Percentiles rank a stretch among this genome's conserved stretches.
phyloP scores from a whole-genome alignment of 495 filamentous ascomycete species.

The Saxispiralis lemnorum region DNA sequence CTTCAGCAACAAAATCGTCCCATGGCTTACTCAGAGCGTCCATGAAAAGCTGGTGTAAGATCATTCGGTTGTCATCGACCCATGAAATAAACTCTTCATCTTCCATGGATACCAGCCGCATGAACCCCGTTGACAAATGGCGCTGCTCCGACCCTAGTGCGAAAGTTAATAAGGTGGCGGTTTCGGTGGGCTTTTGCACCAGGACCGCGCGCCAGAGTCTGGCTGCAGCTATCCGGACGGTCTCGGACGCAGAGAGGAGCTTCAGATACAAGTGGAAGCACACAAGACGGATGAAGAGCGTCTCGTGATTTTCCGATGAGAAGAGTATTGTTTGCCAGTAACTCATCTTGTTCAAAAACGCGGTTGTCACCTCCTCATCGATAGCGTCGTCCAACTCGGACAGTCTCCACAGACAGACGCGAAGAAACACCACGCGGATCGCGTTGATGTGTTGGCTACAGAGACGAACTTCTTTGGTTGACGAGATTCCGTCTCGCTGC shows the following conservation, averaged over 20 bases:
- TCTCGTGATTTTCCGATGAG: constrained; percentile 54
- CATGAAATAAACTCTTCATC: constrained; percentile 71
- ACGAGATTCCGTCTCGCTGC: constrained; percentile 65
- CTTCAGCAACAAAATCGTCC: constrained; percentile 64
- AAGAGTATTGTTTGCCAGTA: constrained; percentile 92
- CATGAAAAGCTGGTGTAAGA: constrained; percentile 67
- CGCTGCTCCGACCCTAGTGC: constrained; percentile 50
- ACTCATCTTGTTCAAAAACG: constrained; percentile 61
- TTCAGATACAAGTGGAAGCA: constrained; percentile 83
- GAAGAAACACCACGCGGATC: constrained; percentile 58
- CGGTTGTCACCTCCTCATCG: constrained; percentile 38
- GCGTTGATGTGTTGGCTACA: constrained; percentile 62
- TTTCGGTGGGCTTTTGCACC: constrained; percentile 83
- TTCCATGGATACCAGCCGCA: constrained; percentile 68
- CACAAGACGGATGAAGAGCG: constrained; percentile 59
- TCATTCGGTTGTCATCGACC: constrained; percentile 67
- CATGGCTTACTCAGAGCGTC: constrained; percentile 59
- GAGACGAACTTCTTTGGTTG: constrained; percentile 67
- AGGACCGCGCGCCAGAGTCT: constrained; percentile 78
- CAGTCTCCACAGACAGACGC: constrained; percentile 58
- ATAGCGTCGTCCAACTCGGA: constrained; percentile 60
- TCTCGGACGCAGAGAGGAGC: constrained; percentile 43
- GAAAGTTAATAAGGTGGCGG: constrained; percentile 49
- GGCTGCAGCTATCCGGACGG: constrained; percentile 59
- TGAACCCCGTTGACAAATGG: constrained; percentile 58